Evolutionary conservation across 2,329 filamentous ascomycete genomes (phyloP).

Genomic region (Scolecobasidium constrictum): DNA sequence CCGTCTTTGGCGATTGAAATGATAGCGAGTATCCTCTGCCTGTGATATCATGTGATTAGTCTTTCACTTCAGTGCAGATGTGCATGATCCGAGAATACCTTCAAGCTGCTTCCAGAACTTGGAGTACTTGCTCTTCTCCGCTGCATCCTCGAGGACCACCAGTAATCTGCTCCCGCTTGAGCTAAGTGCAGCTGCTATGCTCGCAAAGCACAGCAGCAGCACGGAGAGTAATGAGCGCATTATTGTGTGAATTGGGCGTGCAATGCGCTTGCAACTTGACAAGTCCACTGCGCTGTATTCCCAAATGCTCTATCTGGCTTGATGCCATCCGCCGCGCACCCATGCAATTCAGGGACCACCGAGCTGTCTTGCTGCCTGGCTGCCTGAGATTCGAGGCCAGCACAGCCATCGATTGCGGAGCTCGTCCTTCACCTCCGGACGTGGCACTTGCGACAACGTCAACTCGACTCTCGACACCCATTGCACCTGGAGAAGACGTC

Average conservation of each 20-base stretch:
- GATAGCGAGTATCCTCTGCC: slow-evolving; percentile 72
- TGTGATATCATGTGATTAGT: slow-evolving; percentile 29
- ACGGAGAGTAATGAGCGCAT: slow-evolving; percentile 71
- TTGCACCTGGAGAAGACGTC: neutral
- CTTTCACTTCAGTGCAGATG: neutral
- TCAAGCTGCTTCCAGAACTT: slow-evolving; percentile 66
- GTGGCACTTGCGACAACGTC: too few relatives aligned
- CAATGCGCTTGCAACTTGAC: too few relatives aligned
- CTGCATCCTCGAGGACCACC: slow-evolving; percentile 73
- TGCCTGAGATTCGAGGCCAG: too few relatives aligned
- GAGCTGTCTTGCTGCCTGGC: too few relatives aligned
- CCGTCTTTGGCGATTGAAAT: slow-evolving; percentile 75
- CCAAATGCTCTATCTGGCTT: slow-evolving; percentile 22
- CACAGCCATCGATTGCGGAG: too few relatives aligned
- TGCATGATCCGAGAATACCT: slow-evolving; percentile 38
- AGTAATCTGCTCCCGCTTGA: slow-evolving; percentile 69
- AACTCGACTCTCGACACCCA: neutral
- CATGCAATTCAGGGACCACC: too few relatives aligned
- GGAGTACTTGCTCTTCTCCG: slow-evolving; percentile 73
- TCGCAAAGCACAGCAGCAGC: slow-evolving; percentile 42
- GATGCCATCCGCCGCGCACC: slow-evolving; percentile 9
- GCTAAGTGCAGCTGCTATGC: slow-evolving; percentile 65
- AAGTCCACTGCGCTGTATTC: too few relatives aligned
- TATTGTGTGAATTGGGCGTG: slow-evolving; percentile 19
- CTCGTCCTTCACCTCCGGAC: too few relatives aligned